Evolutionary conservation across 2,329 filamentous ascomycete species (phyloP), one percentile per base, ranked within the genome.

Genomic region (Uncinocarpus reesii): DNA sequence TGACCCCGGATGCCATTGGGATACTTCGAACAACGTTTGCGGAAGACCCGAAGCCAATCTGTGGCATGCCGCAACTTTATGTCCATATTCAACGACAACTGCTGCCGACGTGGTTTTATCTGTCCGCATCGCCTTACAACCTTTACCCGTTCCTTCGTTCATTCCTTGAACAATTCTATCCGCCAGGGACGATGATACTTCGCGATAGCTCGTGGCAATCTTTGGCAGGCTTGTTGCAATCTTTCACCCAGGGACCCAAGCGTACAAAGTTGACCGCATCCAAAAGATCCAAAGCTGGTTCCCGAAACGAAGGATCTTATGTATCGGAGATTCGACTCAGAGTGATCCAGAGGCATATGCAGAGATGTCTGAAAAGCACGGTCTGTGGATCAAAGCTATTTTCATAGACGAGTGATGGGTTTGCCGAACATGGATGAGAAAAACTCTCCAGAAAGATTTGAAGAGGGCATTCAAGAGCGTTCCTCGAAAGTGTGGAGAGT

Each of bases 61-160:
- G 73, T 0, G 87, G 86, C 41, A 95, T 95, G 87, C 85, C 88
- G 0, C 81, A 86, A 57, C 74, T 95, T 0, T 95, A 95, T 69
- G 67, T 71, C 18, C 73, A 81, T 48, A 72, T 94, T 8, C 71
- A 81, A 37, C 61, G 62, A 11, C 64, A 69, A 34, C 68, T 80
- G 7, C 72, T 75, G 7, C 83, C 87, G 1, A 78, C 87, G 0
- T 95, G 86, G 76, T 95, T 94, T 71, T 96, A 96, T 65, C 77
- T 96, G 40, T 93, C 86, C 0, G 89, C 90, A 0, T 94, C 88
- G 0, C 90, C 90, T 0, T 95, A 95, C 71, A 95, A 93, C 58
- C 77, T 96, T 7, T 95, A 95, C 61, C 84, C 86, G 0, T 92
- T 95, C 66, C 75, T 96, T 20, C 81, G 77, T 48, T 65, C 74